phyloP scores from a whole-genome alignment of 2,329 filamentous ascomycete genomes.

The Aspergillus terreus region DNA sequence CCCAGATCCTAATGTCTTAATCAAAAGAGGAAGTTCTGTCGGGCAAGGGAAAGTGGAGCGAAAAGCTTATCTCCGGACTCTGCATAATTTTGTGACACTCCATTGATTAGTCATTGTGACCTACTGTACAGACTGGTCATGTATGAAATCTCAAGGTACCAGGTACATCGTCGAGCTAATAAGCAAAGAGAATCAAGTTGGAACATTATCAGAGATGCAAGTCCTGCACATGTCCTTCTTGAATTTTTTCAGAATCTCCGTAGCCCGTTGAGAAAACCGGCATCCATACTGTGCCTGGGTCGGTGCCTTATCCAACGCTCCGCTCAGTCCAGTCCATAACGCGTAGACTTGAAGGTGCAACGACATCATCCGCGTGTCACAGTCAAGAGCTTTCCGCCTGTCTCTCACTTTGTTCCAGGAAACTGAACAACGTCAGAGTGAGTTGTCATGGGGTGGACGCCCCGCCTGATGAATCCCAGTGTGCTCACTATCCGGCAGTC shows the following conservation, averaged over 20 bases:
- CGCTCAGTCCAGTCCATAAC: not conserved
- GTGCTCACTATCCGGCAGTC: not conserved
- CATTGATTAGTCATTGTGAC: not conserved
- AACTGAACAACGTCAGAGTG: constrained; percentile 6
- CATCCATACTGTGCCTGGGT: too few relatives aligned
- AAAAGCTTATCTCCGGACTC: not conserved
- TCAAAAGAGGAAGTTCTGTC: too few relatives aligned
- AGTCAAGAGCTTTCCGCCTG: too few relatives aligned
- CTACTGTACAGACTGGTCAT: not conserved
- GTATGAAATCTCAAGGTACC: not conserved
- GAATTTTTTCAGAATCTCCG: too few relatives aligned
- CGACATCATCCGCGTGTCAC: not conserved
- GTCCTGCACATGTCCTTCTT: too few relatives aligned
- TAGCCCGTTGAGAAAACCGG: too few relatives aligned
- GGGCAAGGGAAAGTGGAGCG: not conserved
- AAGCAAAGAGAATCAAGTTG: not conserved
- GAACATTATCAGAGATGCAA: too few relatives aligned
- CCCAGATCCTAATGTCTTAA: too few relatives aligned
- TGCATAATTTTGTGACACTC: too few relatives aligned
- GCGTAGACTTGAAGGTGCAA: not conserved
- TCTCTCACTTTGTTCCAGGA: too few relatives aligned
- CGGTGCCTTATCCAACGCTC: not conserved
- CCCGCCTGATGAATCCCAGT: not conserved
- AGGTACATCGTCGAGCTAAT: not conserved
- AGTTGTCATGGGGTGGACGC: constrained; percentile 16